These are phyloP conservation scores for Saturnispora mendoncae DNA, from an alignment of 805 yeast genomes.

Conservation along the genomic window DNA sequence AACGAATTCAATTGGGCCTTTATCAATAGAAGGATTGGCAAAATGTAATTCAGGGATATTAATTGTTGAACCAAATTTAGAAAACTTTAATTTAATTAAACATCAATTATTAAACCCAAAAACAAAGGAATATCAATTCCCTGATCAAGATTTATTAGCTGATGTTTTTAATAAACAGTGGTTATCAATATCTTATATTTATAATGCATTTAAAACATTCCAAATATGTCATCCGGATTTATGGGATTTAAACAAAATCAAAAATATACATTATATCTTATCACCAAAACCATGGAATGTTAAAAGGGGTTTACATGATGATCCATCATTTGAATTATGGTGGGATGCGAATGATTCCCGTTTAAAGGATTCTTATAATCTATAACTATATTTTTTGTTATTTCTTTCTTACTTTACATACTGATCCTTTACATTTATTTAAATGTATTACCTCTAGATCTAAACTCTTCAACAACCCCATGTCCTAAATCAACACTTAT, in stretches of 20 bases:
- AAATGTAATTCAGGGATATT: slow-evolving; percentile 55
- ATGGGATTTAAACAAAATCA: slow-evolving; percentile 41
- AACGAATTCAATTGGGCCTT: slow-evolving; percentile 31
- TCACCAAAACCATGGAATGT: slow-evolving; percentile 58
- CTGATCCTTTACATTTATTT: neutral
- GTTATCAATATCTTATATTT: slow-evolving; percentile 44
- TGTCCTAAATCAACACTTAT: slow-evolving; percentile 1
- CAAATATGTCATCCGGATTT: slow-evolving; percentile 35
- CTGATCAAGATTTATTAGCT: slow-evolving; percentile 48
- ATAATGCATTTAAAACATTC: slow-evolving; percentile 50
- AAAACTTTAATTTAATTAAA: slow-evolving; percentile 33
- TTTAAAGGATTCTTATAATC: slow-evolving; percentile 4
- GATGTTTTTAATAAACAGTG: slow-evolving; percentile 45
- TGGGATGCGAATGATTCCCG: slow-evolving; percentile 37
- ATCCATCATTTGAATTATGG: slow-evolving; percentile 45
- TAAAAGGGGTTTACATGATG: slow-evolving; percentile 18
- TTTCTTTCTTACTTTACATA: neutral
- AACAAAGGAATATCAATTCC: slow-evolving; percentile 38
- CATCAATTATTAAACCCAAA: slow-evolving; percentile 32
- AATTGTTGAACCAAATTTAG: slow-evolving; percentile 36
- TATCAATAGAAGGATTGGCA: slow-evolving; percentile 33
- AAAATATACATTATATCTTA: slow-evolving; percentile 48
- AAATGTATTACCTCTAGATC: slow-evolving; percentile 9
- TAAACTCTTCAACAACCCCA: neutral
- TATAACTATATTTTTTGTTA: neutral